Evolutionary conservation across 2,329 filamentous ascomycete species (phyloP), one percentile per base, ranked within the genome.

Genomic region (Fonsecaea multimorphosa): DNA sequence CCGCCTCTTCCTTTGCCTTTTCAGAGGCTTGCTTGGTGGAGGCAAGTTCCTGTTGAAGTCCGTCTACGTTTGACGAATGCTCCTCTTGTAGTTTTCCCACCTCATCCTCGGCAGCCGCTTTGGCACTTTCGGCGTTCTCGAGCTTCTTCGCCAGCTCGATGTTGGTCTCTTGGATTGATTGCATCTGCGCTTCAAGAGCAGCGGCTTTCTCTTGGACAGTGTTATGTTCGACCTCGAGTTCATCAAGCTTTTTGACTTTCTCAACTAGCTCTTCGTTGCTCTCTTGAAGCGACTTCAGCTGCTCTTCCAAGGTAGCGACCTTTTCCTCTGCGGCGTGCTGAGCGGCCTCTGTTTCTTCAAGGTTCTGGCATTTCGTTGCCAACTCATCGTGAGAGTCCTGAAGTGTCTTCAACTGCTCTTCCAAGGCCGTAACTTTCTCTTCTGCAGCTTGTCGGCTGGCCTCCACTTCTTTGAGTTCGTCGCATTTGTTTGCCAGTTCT

Each of bases 1-100:
- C 32, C 27, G 64, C 56, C 31, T 67, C 65, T 38, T 58, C 49
- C 14, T 40, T 59, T 11, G 59, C 63, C 49, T 68, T 68, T 24
- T 61, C 34, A 3, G 64, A 51, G n/a, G 61, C 57, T 19, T 65
- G 61, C 32, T 67, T 49, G 38, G 52, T 53, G 16, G 60, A 61
- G 11, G n/a, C n/a, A 36, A 63, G 32, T 44, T 63, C 55, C 55
- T 63, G 54, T 58, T 57, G 32, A 16, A 64, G 19, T 29, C 59
- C 55, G n/a, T 51, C 40, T 3, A 46, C 56, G 14, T 51, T 36
- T 27, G 63, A 49, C 32, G 57, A 51, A n/a, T 62, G 55, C 16
- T 40, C 51, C 27, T 58, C 53, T 52, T 65, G 58, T 16, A 65
- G 32, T 4, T 44, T 34, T 59, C 55, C 29, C 29, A 58, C 31